Percentiles rank a stretch among this genome's conserved stretches.
phyloP scores from a whole-genome alignment of 2,329 filamentous ascomycete species.

The Colletotrichum higginsianum region DNA sequence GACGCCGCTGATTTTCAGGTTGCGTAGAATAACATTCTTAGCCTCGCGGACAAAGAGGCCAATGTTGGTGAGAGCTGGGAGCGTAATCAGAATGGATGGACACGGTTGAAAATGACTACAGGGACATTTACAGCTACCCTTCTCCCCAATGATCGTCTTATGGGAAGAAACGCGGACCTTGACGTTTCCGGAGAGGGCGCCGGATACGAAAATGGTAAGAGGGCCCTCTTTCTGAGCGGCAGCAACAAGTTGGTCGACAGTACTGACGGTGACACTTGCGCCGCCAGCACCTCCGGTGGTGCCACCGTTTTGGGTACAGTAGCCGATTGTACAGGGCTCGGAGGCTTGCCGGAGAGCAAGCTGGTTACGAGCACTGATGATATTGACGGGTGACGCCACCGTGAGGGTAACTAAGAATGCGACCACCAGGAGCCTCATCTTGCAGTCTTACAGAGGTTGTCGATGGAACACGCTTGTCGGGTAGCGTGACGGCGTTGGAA shows the following conservation, averaged over 20 bases:
- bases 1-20: conserved; percentile 64
- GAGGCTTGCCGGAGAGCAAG: conserved; percentile 39
- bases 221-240: conserved; percentile 48
- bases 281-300: conserved; percentile 51
- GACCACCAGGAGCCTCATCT: conserved; percentile 39
- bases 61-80: conserved; percentile 55
- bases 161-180: conserved; percentile 54
- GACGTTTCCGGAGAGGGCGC: conserved; percentile 47
- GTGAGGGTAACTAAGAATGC: conserved; percentile 37
- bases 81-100: no score
- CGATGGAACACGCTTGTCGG: background rate
- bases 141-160: conserved; percentile 58
- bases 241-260: conserved; percentile 47
- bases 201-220: conserved; percentile 50
- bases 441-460: conserved; percentile 36
- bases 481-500: background rate
- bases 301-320: conserved; percentile 51
- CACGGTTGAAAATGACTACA: background rate
- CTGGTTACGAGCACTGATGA: conserved; percentile 33
- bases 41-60: conserved; percentile 65
- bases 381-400: conserved; percentile 35
- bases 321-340: conserved; percentile 48
- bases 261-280: conserved; percentile 48
- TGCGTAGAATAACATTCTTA: conserved; percentile 72
- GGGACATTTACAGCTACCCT: conserved; percentile 43